Evolutionary conservation across 495 filamentous ascomycete genomes (phyloP).

Genomic region (Lentithecium fluviatile): DNA sequence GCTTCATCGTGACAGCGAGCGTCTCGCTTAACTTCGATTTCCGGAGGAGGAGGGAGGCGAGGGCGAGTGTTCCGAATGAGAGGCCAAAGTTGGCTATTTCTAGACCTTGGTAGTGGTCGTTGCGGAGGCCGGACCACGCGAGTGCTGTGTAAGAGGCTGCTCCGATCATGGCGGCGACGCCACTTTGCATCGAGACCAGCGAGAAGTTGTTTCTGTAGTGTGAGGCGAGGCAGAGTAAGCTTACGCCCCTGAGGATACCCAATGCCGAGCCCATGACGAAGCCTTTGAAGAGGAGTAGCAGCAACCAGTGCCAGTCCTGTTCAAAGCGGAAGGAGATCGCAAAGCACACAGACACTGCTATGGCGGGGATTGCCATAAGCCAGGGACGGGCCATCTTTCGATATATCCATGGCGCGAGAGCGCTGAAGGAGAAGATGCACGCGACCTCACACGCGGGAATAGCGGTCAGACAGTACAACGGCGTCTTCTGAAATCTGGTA

Average conservation of each 20-base stretch:
- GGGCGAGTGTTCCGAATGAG: not conserved
- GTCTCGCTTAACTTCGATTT: not conserved
- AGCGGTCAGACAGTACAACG: not conserved
- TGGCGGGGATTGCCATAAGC: not conserved
- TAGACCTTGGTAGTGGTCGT: not conserved
- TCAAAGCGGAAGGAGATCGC: not conserved
- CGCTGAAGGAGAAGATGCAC: not conserved
- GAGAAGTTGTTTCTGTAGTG: conserved; percentile 38
- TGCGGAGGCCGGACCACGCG: conserved; percentile 12
- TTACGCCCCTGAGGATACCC: conserved; percentile 33
- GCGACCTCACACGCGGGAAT: conserved; percentile 6
- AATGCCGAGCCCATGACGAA: conserved; percentile 32
- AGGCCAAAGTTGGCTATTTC: not conserved
- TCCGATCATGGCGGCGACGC: conserved; percentile 26
- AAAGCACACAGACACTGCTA: not conserved
- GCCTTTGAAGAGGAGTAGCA: conserved; percentile 36
- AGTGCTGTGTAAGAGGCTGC: conserved; percentile 31
- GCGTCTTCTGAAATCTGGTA: not conserved
- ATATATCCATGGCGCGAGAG: not conserved
- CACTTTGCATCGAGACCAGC: conserved; percentile 19
- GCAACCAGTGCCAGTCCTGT: conserved; percentile 14
- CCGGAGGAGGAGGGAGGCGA: not conserved
- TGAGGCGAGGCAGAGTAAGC: conserved; percentile 24
- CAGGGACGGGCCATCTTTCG: not conserved
- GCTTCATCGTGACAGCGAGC: not conserved